Evolutionary conservation across 805 yeast genomes (phyloP).

Genomic region (Myxozyma monticola): DNA sequence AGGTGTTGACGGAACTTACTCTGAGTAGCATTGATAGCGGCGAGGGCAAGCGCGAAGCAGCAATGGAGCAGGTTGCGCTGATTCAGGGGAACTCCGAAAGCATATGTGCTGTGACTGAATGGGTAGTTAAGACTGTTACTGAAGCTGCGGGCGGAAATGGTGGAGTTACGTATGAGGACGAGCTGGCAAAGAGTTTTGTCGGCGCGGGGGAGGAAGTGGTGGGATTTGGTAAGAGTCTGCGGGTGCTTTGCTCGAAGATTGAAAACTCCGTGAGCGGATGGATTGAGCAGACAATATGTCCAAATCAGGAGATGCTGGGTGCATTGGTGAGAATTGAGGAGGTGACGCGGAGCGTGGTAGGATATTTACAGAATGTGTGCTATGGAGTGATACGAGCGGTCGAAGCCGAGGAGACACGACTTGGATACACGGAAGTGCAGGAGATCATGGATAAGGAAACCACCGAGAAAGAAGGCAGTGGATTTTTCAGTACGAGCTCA

Average conservation of each 20-base stretch:
- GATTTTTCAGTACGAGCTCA: constrained; percentile 4
- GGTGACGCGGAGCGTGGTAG: background rate
- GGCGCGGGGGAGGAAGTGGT: constrained; percentile 5
- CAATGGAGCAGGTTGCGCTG: no score
- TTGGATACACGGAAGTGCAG: constrained; percentile 10
- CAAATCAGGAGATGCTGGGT: background rate
- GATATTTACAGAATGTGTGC: constrained; percentile 3
- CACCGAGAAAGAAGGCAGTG: background rate
- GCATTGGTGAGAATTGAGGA: background rate
- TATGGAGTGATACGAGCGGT: background rate
- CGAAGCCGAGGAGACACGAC: background rate
- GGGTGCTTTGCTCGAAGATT: background rate
- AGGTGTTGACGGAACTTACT: background rate
- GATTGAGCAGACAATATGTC: background rate
- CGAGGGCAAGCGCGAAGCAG: no score
- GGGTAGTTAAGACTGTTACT: no score
- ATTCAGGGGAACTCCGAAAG: no score
- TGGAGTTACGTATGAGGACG: constrained; percentile 5
- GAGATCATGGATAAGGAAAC: constrained; percentile 10
- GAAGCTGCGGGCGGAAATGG: no score
- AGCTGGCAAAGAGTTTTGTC: constrained; percentile 5
- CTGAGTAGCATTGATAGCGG: background rate
- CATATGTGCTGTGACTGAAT: no score
- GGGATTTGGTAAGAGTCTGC: constrained; percentile 7
- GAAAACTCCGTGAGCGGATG: background rate